Percentiles rank a stretch among this genome's conserved stretches.
Conservation (phyloP, 257 asterid species). For the Rehmannia glutinosa region DNA sequence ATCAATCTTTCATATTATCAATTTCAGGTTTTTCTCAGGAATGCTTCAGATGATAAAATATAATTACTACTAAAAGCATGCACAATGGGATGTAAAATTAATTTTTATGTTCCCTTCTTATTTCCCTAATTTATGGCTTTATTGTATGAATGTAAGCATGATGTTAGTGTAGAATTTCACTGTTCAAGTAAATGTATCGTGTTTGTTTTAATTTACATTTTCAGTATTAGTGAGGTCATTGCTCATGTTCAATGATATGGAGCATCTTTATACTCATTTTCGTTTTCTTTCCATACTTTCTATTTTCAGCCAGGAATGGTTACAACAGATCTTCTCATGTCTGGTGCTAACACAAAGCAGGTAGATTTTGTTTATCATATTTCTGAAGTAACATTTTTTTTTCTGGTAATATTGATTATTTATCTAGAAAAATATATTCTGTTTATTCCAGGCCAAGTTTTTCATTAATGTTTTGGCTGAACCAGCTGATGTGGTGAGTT, state of each 20-base stretch:
- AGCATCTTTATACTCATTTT: not conserved
- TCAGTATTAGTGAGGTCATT: too few species aligned
- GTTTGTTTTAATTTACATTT: too few species aligned
- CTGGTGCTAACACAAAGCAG: slow-evolving; percentile 95
- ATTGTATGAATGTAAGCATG: too few species aligned
- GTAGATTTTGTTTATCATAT: slow-evolving; percentile 21
- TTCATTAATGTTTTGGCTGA: slow-evolving; percentile 96
- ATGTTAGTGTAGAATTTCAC: too few species aligned
- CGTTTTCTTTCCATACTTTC: not conserved
- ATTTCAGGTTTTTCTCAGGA: not conserved
- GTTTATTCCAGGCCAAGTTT: slow-evolving; percentile 77
- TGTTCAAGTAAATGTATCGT: too few species aligned
- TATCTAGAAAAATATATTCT: not conserved
- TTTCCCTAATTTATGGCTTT: too few species aligned
- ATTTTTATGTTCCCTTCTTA: too few species aligned
- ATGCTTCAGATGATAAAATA: not conserved
- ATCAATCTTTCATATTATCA: not conserved
- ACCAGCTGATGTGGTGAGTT: slow-evolving; percentile 85
- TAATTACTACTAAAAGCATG: not conserved
- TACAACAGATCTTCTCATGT: slow-evolving; percentile 96
- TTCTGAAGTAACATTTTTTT: not conserved
- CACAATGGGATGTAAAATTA: not conserved
- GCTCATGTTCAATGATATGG: too few species aligned
- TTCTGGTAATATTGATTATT: slow-evolving; percentile 8
- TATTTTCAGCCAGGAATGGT: slow-evolving; percentile 94